phyloP scores from a whole-genome alignment of 805 yeast genomes.

The Helenozyma baotianmanensis region DNA sequence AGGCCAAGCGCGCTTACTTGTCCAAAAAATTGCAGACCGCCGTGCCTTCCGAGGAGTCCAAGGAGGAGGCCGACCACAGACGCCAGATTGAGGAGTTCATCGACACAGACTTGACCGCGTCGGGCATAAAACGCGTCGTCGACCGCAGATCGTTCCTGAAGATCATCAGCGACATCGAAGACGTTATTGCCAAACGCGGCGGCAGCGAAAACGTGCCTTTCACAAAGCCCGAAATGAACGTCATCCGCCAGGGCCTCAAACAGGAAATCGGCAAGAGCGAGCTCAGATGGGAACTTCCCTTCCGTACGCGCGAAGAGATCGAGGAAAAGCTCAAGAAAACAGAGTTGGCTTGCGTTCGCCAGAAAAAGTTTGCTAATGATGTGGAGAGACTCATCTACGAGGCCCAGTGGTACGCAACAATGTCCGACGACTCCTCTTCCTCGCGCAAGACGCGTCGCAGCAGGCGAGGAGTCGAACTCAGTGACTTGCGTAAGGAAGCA shows the following conservation, averaged over 20 bases:
- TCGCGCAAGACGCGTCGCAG: slow-evolving; percentile 13
- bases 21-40: slow-evolving; percentile 3
- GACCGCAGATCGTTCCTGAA: slow-evolving; percentile 3
- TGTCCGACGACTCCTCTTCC: slow-evolving; percentile 13
- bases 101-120: slow-evolving; percentile 15
- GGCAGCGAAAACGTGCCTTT: slow-evolving; percentile 14
- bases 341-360: slow-evolving; percentile 23
- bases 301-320: slow-evolving; percentile 20
- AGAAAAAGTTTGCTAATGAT: slow-evolving; percentile 22
- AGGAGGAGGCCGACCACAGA: slow-evolving; percentile 6
- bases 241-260: slow-evolving; percentile 15
- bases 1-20: neutral
- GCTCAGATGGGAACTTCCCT: slow-evolving; percentile 18
- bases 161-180: slow-evolving; percentile 9
- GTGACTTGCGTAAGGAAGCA: slow-evolving; percentile 9
- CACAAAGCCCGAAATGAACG: slow-evolving; percentile 23
- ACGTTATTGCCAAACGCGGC: slow-evolving; percentile 9
- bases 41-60: slow-evolving; percentile 1
- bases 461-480: slow-evolving; percentile 13
- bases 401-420: slow-evolving; percentile 35
- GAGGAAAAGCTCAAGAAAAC: slow-evolving; percentile 19
- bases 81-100: slow-evolving; percentile 10
- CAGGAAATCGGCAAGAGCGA: slow-evolving; percentile 11
- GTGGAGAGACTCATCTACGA: slow-evolving; percentile 34
- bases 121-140: slow-evolving; percentile 14